Evolutionary conservation across 176 grass and related monocot species (phyloP), one percentile per base, ranked within the genome.

Genomic region (Miscanthus lutarioriparius): DNA sequence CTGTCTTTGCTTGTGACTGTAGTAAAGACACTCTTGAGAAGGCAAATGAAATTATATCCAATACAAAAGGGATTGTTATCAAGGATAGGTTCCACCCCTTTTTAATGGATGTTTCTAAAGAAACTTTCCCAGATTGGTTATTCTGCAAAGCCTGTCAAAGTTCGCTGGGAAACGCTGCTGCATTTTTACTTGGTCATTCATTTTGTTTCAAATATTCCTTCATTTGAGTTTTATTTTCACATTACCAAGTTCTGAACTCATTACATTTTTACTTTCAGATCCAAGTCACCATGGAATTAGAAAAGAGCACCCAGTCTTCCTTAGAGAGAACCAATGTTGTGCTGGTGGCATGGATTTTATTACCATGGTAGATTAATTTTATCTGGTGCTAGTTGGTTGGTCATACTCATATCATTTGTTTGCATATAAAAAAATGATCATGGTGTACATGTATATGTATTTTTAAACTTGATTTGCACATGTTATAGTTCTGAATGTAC

Each of bases 1-100:
- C 61, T 82, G 85, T 98, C 32, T 95, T 93, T 93, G 96, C 92
- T 81, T 98, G 96, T 91, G 96, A 98, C 56, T 98, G 92, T 87
- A 98, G 96, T 85, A 77, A 98, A 90, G 96, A 98, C 75, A 89
- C 89, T 47, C 82, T 98, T 79, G 77, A 87, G 81, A 98, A 80
- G 77, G 83, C 91, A 88, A 93, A 87, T 78, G 96, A 98, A 48
- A 88, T 92, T 87, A 69, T 98, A 75, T 79, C 72, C 65, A 59
- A 70, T 74, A 70, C 87, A 58, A 82, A 84, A 36, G 85, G 53
- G 15, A 53, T 85, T 47, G 76, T 84, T 80, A 25, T 35, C 70
- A 86, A 93, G 54, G 78, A 91, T 82, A 84, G 85, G 56, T 91
- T 98, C 54, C 32, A 70, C 64, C 83, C 87, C 63, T 98, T 98